These are phyloP conservation scores for Vigna trinervia DNA, from an alignment of 306 rosid species.

Conservation along the genomic window DNA sequence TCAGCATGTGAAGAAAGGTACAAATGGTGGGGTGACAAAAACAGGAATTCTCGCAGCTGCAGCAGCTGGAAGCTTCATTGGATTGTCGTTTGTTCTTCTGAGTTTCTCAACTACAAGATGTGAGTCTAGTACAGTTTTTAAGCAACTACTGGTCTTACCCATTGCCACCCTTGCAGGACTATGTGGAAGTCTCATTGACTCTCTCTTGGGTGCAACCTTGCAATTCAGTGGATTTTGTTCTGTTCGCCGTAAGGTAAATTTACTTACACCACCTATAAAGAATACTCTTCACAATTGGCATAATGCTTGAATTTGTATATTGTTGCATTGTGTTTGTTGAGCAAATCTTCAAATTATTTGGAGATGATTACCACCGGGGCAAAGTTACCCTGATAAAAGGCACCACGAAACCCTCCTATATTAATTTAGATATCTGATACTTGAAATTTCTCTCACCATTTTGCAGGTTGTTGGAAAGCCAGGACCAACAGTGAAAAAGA, in stretches of 20 bases:
- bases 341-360: neutral
- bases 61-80: constrained; percentile 76
- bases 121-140: constrained; percentile 52
- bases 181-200: constrained; percentile 80
- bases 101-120: constrained; percentile 68
- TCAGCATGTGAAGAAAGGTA: constrained; percentile 88
- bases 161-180: constrained; percentile 76
- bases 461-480: constrained; percentile 90
- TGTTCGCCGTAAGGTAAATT: constrained; percentile 79
- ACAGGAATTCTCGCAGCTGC: constrained; percentile 89
- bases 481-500: constrained; percentile 78
- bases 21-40: constrained; percentile 89
- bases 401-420: constrained; percentile 17
- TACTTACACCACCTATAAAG: neutral
- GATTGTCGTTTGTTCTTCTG: constrained; percentile 63
- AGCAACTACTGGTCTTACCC: constrained; percentile 84
- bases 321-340: constrained; percentile 13
- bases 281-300: constrained; percentile 24
- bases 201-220: constrained; percentile 93
- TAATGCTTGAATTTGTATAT: neutral
- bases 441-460: constrained; percentile 28
- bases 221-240: constrained; percentile 91
- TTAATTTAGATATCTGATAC: constrained; percentile 21
- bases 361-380: too few species aligned
- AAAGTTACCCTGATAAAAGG: neutral